phyloP scores from a whole-genome alignment of 257 asterid species.

The Cordia subcordata region DNA sequence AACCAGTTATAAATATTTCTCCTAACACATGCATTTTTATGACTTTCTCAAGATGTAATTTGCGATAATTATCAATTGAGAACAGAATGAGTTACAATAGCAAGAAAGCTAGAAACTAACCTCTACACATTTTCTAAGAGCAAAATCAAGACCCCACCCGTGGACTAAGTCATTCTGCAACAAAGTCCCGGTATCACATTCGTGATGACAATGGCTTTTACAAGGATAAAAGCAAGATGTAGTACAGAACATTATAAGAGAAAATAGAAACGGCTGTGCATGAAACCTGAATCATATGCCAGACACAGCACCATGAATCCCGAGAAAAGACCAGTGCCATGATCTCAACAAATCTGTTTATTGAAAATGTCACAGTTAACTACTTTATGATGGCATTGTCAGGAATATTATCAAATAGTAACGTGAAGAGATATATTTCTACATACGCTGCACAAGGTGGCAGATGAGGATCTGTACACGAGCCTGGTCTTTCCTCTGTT shows the following conservation, averaged over 20 bases:
- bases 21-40: no score
- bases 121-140: slow-evolving; percentile 92
- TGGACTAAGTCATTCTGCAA: slow-evolving; percentile 92
- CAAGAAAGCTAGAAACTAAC: slow-evolving; percentile 24
- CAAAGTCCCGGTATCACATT: slow-evolving; percentile 10
- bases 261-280: slow-evolving; percentile 8
- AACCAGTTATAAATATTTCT: no score
- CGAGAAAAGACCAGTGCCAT: slow-evolving; percentile 98
- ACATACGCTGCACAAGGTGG: slow-evolving; percentile 99
- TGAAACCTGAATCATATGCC: slow-evolving; percentile 93
- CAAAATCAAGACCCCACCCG: slow-evolving; percentile 99
- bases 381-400: background rate
- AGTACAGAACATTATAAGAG: background rate
- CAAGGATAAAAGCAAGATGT: background rate
- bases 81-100: slow-evolving; percentile 1
- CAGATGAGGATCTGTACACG: slow-evolving; percentile 80
- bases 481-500: slow-evolving; percentile 81
- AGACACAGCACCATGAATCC: slow-evolving; percentile 91
- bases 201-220: background rate
- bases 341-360: slow-evolving; percentile 84
- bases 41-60: no score
- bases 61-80: background rate
- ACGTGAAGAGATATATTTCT: background rate
- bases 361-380: background rate
- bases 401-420: background rate